Percentiles rank a stretch among this genome's conserved stretches.
Evolutionary conservation across 2,329 filamentous ascomycete species (phyloP).

Genomic region (Diplodia seriata): DNA sequence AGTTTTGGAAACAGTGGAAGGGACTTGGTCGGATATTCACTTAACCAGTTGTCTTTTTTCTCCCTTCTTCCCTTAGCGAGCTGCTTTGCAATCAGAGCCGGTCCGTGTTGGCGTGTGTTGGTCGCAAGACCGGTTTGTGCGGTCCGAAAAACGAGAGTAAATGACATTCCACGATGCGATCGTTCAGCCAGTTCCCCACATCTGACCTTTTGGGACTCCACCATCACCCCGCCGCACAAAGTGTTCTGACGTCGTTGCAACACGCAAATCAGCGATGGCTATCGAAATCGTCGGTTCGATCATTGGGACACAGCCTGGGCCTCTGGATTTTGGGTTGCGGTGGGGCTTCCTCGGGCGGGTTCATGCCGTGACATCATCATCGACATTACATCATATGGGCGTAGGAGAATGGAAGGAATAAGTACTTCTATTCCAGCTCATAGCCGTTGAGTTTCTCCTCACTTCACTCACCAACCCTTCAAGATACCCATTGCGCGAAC

Average conservation of each 20-base stretch:
- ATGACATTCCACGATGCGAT: constrained; percentile 18
- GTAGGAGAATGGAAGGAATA: background rate
- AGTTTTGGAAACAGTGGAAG: constrained; percentile 26
- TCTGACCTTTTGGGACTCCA: background rate
- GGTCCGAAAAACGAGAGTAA: constrained; percentile 17
- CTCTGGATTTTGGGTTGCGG: background rate
- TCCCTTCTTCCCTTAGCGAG: constrained; percentile 4
- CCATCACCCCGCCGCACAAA: constrained; percentile 12
- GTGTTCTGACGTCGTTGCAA: constrained; percentile 16
- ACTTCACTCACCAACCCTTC: background rate
- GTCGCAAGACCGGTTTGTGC: background rate
- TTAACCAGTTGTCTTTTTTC: background rate
- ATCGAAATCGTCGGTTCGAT: background rate
- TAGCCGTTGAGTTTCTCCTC: background rate
- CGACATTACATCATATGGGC: constrained; percentile 12
- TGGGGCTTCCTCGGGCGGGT: constrained; percentile 1
- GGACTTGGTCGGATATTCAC: constrained; percentile 5
- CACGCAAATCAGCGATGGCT: background rate
- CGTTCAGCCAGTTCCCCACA: background rate
- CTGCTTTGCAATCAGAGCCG: constrained; percentile 19
- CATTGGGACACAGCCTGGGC: background rate
- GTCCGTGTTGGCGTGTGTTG: constrained; percentile 9
- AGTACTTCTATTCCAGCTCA: background rate
- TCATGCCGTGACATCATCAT: constrained; percentile 14
- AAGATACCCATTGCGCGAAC: background rate